Evolutionary conservation across 192 early-diverging fungal genomes (phyloP), one percentile per base, ranked within the genome.

Genomic region (Umbelopsis vinacea): DNA sequence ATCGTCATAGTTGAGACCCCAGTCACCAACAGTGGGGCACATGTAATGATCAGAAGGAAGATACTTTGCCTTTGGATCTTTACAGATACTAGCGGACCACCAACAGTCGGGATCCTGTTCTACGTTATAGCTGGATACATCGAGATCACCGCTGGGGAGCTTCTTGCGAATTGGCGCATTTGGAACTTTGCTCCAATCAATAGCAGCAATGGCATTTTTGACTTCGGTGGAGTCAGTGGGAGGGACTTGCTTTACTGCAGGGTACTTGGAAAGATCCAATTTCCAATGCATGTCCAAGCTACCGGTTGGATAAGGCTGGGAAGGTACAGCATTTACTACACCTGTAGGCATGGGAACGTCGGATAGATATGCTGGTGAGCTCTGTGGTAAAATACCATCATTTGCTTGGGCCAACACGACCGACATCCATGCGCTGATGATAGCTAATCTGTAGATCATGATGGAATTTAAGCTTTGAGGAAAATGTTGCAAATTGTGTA

Each of bases 1-100:
- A 73, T 83, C 82, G 52, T 83, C 76, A 46, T 78, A 75, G 71
- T 76, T 81, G 5, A 81, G 55, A 35, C 75, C 79, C 79, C 79
- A 81, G 48, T 76, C 74, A 11, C 72, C 72, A 50, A 17, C 29
- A 0, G 57, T 63, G 26, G 33, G 57, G 14, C 57, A 63, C 67
- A 46, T 45, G 19, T 46, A 47, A 43, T 68, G 47, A 46, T 68
- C 67, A 15, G 67, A 8, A 12, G 67, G 67, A n/a, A 68, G 23
- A 6, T 46, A 47, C 2, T 0, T 46, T 0, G 43, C 29, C 19
- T 68, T 68, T 17, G 45, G 46, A 10, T 0, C 0, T 45, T 68
- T 68, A 21, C 67, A 68, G 33, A 48, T 68, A 35, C 29, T 63
- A 26, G 57, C 57, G 4, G 57, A 63, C 57, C 57, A 63, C 57